A percentile compares a stretch with the other conserved stretches of the same genome.
Conservation (phyloP, 768 basidiomycete genomes). For the Trametopsis cervina region DNA sequence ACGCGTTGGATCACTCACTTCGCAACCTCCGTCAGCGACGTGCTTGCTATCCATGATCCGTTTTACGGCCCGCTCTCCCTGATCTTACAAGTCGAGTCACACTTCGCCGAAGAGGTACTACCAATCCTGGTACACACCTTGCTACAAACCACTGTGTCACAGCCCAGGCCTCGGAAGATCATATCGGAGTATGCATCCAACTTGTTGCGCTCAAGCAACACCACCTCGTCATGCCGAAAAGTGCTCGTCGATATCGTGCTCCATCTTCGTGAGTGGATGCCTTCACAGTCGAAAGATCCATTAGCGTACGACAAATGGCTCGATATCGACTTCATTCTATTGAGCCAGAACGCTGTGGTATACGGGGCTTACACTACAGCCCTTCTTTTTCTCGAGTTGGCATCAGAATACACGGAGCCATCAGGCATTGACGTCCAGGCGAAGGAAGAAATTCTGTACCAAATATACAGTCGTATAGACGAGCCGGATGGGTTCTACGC, state of each 20-base stretch:
- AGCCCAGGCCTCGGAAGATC: conserved; percentile 21
- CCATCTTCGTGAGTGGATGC: conserved; percentile 67
- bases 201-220: conserved; percentile 36
- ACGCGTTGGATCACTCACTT: conserved; percentile 55
- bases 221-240: conserved; percentile 38
- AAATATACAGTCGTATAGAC: conserved; percentile 91
- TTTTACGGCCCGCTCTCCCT: conserved; percentile 67
- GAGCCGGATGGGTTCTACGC: conserved; percentile 99
- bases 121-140: conserved; percentile 71
- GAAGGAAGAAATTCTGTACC: conserved; percentile 73
- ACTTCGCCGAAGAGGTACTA: conserved; percentile 60
- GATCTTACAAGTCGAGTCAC: conserved; percentile 46
- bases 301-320: conserved; percentile 79
- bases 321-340: conserved; percentile 59
- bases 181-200: conserved; percentile 50
- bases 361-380: conserved; percentile 88
- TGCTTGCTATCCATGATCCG: conserved; percentile 42
- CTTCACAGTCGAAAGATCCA: conserved; percentile 29
- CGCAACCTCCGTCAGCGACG: conserved; percentile 49
- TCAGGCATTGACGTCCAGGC: conserved; percentile 23
- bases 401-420: conserved; percentile 39
- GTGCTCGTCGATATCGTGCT: conserved; percentile 71
- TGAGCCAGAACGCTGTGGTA: conserved; percentile 65
- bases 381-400: conserved; percentile 82
- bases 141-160: conserved; percentile 31